phyloP scores from a whole-genome alignment of 352 stramenopile genomes.

The Aphanomyces euteiches region DNA sequence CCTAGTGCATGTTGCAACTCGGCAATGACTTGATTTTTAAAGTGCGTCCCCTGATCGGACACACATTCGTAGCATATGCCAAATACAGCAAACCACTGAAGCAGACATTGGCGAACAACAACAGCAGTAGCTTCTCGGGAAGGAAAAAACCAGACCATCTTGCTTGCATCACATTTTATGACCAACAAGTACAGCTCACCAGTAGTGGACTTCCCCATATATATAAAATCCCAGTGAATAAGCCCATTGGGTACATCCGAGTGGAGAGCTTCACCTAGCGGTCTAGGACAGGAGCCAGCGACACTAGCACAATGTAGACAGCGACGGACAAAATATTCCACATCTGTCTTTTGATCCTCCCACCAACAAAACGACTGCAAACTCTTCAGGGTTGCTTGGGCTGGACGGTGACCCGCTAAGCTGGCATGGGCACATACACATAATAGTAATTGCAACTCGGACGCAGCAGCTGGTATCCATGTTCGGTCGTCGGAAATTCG shows the following conservation, averaged over 20 bases:
- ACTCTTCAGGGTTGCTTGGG: not conserved
- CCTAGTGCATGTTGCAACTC: constrained; percentile 22
- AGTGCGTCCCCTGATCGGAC: constrained; percentile 32
- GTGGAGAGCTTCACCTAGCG: not conserved
- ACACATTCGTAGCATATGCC: constrained; percentile 27
- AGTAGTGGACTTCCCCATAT: constrained; percentile 14
- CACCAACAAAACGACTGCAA: not conserved
- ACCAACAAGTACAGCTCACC: constrained; percentile 24
- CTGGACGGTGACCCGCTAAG: not conserved
- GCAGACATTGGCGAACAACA: constrained; percentile 12
- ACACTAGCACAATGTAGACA: constrained; percentile 6
- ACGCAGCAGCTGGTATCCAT: not conserved
- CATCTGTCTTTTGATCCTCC: not conserved
- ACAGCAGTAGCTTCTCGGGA: too few relatives aligned
- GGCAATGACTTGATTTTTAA: constrained; percentile 31
- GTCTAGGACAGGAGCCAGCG: not conserved
- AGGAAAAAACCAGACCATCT: constrained; percentile 19
- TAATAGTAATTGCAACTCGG: constrained; percentile 3
- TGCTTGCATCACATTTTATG: constrained; percentile 8
- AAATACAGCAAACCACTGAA: constrained; percentile 31
- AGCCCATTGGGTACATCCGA: constrained; percentile 22
- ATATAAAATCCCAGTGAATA: constrained; percentile 22
- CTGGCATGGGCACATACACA: constrained; percentile 9
- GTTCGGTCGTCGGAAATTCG: not conserved
- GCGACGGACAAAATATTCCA: constrained; percentile 3